These are phyloP conservation scores for Priceomyces haplophilus DNA, from an alignment of 805 yeast genomes.

Conservation along the genomic window DNA sequence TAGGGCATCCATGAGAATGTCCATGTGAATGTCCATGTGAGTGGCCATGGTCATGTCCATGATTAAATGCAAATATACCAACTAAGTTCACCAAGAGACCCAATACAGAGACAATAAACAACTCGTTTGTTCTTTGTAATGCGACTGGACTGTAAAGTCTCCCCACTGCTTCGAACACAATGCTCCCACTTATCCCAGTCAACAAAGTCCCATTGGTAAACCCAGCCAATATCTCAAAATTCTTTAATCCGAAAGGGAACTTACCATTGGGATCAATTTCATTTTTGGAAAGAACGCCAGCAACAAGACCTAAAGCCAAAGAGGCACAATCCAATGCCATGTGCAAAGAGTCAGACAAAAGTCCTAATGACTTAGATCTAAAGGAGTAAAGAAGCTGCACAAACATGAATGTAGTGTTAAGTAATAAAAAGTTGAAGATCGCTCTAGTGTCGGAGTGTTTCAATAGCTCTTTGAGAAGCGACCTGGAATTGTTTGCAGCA, in stretches of 20 bases:
- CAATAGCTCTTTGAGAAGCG: constrained; percentile 30
- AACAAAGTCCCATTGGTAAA: constrained; percentile 90
- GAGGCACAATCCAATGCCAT: constrained; percentile 96
- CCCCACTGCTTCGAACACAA: constrained; percentile 80
- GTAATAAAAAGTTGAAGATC: constrained; percentile 78
- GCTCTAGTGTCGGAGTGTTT: constrained; percentile 68
- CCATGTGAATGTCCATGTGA: constrained; percentile 33
- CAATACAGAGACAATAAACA: constrained; percentile 75
- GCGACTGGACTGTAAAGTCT: constrained; percentile 75
- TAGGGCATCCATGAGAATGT: no score
- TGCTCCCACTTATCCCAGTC: constrained; percentile 85
- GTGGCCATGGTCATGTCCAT: constrained; percentile 58
- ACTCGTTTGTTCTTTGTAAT: constrained; percentile 76
- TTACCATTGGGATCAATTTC: constrained; percentile 52
- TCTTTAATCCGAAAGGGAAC: constrained; percentile 78
- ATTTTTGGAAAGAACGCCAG: constrained; percentile 55
- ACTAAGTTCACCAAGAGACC: constrained; percentile 88
- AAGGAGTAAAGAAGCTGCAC: constrained; percentile 89
- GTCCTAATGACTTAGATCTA: constrained; percentile 86
- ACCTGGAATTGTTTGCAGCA: constrained; percentile 3
- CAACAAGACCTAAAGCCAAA: constrained; percentile 81
- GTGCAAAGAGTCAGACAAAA: constrained; percentile 89
- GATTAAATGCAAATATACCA: constrained; percentile 93
- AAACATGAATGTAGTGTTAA: constrained; percentile 91
- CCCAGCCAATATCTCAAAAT: constrained; percentile 90